Evolutionary conservation across 805 yeast species (phyloP), one percentile per base, ranked within the genome.

Genomic region (Ogataea salicorniae): DNA sequence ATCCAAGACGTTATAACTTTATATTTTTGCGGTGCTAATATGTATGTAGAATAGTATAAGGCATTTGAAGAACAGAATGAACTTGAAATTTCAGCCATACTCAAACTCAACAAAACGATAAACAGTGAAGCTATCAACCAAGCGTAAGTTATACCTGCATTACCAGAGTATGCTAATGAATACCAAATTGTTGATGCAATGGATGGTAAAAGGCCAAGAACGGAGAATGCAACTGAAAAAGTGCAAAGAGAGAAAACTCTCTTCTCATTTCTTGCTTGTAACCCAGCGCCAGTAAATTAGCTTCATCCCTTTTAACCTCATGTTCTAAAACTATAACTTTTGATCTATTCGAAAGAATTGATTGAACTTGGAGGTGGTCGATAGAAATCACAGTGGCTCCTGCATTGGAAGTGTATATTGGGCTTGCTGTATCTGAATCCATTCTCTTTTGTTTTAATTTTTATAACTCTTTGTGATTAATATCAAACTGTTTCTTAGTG

Each of bases 1-100:
- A 75, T 58, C 84, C 84, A 81, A 11, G 85, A 76, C 47, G 77
- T 67, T 18, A 77, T 61, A 4, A 83, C 76, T 16, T 76, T 76
- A 62, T 64, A 70, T 51, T 66, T 69, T 17, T 75, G 76, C 15
- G 85, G 85, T 7, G 84, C 78, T 52, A 81, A 64, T 55, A 79
- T 79, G 6, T 79, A 71, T 2, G 81, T 82, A 49, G 87, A 85
- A 55, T 82, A 83, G 40, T 84, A 84, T 8, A 84, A 74, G 41
- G 87, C 87, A 17, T 84, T 77, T 4, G 83, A 71, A 5, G 84
- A 80, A 33, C 87, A 87, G 67, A 77, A 78, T 3, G 84, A 78
- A 38, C 79, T 72, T 17, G 84, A 76, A 37, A 82, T 69, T 58
- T 83, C 87, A 1, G 84, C 85, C 76, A 82, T 70, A 23, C 81